Conservation (phyloP, 2,329 filamentous ascomycete species). For the Scytalidium sp. region DNA sequence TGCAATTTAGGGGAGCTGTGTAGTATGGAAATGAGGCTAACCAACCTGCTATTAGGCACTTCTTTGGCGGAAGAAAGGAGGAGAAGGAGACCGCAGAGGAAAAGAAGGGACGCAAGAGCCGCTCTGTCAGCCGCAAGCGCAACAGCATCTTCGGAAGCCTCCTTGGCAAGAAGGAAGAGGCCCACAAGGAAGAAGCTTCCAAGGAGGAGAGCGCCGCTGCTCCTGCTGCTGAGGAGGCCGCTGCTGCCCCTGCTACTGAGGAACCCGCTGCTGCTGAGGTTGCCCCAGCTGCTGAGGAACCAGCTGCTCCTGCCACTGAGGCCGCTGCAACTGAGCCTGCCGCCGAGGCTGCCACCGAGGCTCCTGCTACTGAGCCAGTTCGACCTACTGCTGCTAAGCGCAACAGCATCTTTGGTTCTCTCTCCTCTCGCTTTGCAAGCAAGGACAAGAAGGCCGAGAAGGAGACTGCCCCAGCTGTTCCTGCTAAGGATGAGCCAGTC, state of each 20-base stretch:
- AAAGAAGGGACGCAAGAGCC: constrained; percentile 58
- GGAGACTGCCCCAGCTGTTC: constrained; percentile 19
- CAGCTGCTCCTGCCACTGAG: constrained; percentile 27
- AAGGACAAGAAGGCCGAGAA: constrained; percentile 27
- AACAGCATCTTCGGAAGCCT: constrained; percentile 60
- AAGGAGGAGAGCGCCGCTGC: constrained; percentile 33
- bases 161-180: constrained; percentile 53
- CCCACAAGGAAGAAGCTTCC: constrained; percentile 37
- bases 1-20: constrained; percentile 33
- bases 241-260: constrained; percentile 24
- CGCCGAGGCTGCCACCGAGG: constrained; percentile 25
- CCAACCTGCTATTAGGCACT: neutral
- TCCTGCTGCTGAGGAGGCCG: constrained; percentile 28
- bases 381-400: constrained; percentile 30
- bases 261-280: constrained; percentile 22
- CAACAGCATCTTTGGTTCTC: constrained; percentile 27
- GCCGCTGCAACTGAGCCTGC: constrained; percentile 12
- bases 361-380: constrained; percentile 23
- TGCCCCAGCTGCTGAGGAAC: constrained; percentile 23
- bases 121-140: constrained; percentile 64
- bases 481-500: constrained; percentile 30
- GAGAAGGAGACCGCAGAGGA: constrained; percentile 40
- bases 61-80: constrained; percentile 48
- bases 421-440: constrained; percentile 24
- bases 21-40: neutral